phyloP scores from a whole-genome alignment of 164 flowering plant species.

The Cinnamomum micranthum region DNA sequence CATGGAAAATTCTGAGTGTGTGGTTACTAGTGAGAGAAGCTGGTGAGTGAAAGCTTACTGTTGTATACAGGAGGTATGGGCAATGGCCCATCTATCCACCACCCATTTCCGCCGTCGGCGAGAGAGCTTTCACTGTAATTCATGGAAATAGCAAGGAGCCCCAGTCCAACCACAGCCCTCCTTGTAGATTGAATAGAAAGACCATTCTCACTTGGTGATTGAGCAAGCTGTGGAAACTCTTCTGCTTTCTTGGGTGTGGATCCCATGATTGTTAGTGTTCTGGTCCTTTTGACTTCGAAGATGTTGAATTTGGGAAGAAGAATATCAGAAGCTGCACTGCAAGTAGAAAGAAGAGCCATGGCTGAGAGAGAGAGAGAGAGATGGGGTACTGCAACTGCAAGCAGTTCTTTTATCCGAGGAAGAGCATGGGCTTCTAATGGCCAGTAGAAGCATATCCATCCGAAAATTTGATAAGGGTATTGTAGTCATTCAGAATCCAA shows the following conservation, averaged over 20 bases:
- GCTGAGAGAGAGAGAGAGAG: not conserved
- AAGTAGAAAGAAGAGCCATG: constrained; percentile 56
- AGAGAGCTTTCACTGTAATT: constrained; percentile 26
- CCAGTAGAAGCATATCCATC: no score
- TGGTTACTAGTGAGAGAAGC: not conserved
- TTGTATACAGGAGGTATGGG: constrained; percentile 48
- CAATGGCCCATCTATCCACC: constrained; percentile 48
- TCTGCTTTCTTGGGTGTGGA: constrained; percentile 28
- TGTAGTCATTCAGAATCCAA: no score
- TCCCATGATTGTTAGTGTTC: constrained; percentile 16
- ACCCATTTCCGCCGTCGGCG: constrained; percentile 59
- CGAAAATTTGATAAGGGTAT: no score
- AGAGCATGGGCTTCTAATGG: no score
- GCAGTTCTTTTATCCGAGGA: no score
- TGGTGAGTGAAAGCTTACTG: constrained; percentile 36
- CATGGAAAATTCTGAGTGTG: not conserved
- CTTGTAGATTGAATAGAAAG: constrained; percentile 33
- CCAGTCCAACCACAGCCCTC: constrained; percentile 51
- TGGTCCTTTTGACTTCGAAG: constrained; percentile 11
- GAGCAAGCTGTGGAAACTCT: constrained; percentile 21
- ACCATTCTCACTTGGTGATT: not conserved
- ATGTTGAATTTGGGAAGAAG: constrained; percentile 32
- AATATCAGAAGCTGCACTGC: constrained; percentile 40
- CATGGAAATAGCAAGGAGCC: constrained; percentile 38
- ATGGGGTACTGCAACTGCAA: no score